Evolutionary conservation across 2,329 filamentous ascomycete genomes (phyloP), one percentile per base, ranked within the genome.

Genomic region (Microdochium nivale): DNA sequence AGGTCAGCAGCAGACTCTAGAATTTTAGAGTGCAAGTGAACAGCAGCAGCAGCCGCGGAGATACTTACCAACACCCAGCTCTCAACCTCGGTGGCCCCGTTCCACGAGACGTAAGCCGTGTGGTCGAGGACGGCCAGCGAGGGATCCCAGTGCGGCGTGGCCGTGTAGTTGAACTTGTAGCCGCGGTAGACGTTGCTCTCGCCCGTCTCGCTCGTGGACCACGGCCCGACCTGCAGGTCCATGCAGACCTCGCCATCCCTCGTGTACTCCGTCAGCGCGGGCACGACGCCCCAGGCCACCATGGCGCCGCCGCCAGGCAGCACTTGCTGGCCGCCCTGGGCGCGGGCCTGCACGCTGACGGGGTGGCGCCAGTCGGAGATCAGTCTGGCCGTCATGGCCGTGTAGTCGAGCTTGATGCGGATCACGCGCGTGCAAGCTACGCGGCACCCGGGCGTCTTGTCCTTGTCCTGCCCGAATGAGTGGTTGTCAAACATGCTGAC

Each of bases 261-360:
- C 0, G 67, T 67, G 57, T 76, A 71, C 56, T 76, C 75, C 7
- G 73, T 78, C 23, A 75, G 58, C 2, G 71, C 72, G 0, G 74
- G 74, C 19, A 72, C 69, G 0, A 70, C 72, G 3, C 80, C 79
- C 79, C 79, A 84, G 55, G 78, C 77, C 32, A 83, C 73, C 43
- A 83, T 65, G 7, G 73, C 72, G 52, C 80, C 76, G 32, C 75
- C 75, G 50, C 74, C 74, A 0, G 75, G 71, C 0, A 84, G 69
- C 5, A 79, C 58, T 55, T 84, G 80, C 30, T 77, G 73, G 3
- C 67, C 71, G 9, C 71, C 71, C 53, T 75, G 72, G 7, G 60
- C 59, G n/a, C 67, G 71, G 7, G 71, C 70, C 53, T 74, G 72
- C 46, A 62, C 59, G 49, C 59, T 56, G 13, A 48, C 52, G 10